phyloP scores from a whole-genome alignment of 495 filamentous ascomycete genomes.

The Talaromyces wortmannii region DNA sequence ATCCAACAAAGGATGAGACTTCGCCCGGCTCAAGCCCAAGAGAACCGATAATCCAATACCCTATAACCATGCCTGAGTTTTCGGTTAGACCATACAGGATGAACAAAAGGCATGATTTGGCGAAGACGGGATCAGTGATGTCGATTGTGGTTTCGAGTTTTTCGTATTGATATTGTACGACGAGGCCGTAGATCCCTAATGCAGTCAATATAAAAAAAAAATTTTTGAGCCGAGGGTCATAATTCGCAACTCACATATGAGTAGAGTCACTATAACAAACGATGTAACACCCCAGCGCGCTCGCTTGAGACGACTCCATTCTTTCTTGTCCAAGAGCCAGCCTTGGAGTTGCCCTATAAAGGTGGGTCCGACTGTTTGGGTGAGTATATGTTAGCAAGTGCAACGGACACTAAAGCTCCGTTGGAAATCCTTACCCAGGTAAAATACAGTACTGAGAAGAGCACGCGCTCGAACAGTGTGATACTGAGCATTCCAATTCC shows the following conservation, averaged over 20 bases:
- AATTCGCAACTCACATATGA: neutral
- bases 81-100: neutral
- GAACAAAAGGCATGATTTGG: neutral
- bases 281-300: neutral
- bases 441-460: neutral
- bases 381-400: neutral
- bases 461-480: neutral
- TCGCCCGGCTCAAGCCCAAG: neutral
- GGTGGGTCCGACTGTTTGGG: neutral
- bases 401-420: neutral
- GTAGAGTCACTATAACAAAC: neutral
- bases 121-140: neutral
- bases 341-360: neutral
- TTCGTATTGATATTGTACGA: conserved; percentile 1
- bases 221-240: neutral
- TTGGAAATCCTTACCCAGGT: neutral
- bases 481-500: neutral
- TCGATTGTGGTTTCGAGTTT: neutral
- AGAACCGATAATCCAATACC: neutral
- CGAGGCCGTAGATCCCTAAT: neutral
- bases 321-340: neutral
- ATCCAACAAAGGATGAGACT: neutral
- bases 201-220: neutral
- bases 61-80: neutral
- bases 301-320: neutral